Conservation (phyloP, 1,139 yeast genomes). For the Saccharomyces hybrid region DNA sequence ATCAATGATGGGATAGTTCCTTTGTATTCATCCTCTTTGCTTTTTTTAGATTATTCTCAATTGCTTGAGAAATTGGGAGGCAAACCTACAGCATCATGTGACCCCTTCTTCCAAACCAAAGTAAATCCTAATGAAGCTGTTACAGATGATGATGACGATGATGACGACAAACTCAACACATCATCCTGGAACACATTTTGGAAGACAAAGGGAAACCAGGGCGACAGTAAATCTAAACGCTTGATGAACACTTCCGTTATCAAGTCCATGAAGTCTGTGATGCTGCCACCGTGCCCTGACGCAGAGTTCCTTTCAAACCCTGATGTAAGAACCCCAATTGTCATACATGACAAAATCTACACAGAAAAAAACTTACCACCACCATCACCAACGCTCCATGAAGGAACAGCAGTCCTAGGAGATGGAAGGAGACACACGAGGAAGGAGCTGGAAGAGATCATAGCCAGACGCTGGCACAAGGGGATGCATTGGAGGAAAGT, state of each 20-base stretch:
- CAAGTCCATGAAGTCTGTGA: constrained; percentile 63
- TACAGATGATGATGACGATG: neutral
- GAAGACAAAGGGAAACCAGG: neutral
- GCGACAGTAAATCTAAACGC: constrained; percentile 1
- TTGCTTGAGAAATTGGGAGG: constrained; percentile 29
- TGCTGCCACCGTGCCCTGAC: constrained; percentile 78
- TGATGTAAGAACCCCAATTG: constrained; percentile 37
- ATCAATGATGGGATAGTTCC: constrained; percentile 84
- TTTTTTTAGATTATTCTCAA: constrained; percentile 64
- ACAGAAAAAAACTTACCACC: constrained; percentile 53
- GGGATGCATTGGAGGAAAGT: constrained; percentile 87
- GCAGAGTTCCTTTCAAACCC: constrained; percentile 57
- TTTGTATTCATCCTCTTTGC: constrained; percentile 71
- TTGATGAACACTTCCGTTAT: constrained; percentile 63
- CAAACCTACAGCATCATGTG: neutral
- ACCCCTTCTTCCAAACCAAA: neutral
- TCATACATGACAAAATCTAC: constrained; percentile 73
- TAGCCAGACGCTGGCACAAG: constrained; percentile 83
- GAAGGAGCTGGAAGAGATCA: constrained; percentile 51
- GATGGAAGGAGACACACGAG: constrained; percentile 44
- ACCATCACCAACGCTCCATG: constrained; percentile 16
- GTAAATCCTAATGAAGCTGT: constrained; percentile 8
- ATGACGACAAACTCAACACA: neutral
- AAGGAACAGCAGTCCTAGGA: neutral
- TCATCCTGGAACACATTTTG: neutral